Evolutionary conservation across 345 rosid genomes (phyloP).

Genomic region (Linum trigynum): DNA sequence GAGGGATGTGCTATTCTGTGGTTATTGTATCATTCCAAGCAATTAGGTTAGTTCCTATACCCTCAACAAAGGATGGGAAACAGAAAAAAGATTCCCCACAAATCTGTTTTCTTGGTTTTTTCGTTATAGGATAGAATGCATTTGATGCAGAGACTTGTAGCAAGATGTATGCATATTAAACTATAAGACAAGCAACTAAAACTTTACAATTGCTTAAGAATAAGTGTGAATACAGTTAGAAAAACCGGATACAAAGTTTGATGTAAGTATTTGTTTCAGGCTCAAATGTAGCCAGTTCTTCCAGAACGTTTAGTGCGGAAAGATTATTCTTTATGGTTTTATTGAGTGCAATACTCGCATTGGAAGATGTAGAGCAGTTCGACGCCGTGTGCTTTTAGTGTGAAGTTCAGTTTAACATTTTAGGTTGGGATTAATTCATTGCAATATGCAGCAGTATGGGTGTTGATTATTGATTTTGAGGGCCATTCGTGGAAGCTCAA

Average conservation of each 20-base stretch:
- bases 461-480: too few relatives aligned
- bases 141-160: too few relatives aligned
- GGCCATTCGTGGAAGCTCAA: background rate
- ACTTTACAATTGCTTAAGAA: background rate
- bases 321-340: background rate
- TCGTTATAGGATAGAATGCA: too few relatives aligned
- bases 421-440: too few relatives aligned
- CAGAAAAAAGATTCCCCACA: background rate
- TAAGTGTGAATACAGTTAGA: background rate
- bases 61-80: background rate
- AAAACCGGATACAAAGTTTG: background rate
- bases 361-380: background rate
- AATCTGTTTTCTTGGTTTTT: background rate
- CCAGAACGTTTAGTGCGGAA: too few relatives aligned
- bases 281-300: background rate
- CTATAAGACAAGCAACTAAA: background rate
- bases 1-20: slow-evolving; percentile 5
- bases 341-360: background rate
- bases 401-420: too few relatives aligned
- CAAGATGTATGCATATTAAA: too few relatives aligned
- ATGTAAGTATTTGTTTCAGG: background rate
- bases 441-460: too few relatives aligned
- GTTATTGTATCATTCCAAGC: background rate
- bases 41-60: background rate
- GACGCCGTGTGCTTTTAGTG: too few relatives aligned